phyloP scores from a whole-genome alignment of 345 rosid species.

The Brassica nigra region DNA sequence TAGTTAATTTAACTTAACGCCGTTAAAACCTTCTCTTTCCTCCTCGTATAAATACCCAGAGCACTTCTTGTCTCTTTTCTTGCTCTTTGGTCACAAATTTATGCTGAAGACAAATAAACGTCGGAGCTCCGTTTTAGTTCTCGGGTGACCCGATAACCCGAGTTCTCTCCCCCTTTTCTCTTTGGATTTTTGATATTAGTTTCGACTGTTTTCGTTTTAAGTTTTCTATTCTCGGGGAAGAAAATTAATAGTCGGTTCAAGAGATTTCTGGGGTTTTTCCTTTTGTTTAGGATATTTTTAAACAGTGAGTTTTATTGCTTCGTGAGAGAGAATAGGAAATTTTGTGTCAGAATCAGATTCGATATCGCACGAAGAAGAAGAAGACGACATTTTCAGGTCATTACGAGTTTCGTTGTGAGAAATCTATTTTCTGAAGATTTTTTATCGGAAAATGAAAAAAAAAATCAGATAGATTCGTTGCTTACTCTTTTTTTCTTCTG shows the following conservation, averaged over 20 bases:
- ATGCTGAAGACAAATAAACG: background rate
- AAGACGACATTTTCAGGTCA: conserved; percentile 23
- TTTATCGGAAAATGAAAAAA: conserved; percentile 21
- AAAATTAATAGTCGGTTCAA: background rate
- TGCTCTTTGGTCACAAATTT: conserved; percentile 12
- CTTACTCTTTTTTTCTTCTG: conserved; percentile 3
- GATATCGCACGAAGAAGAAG: background rate
- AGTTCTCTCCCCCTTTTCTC: conserved; percentile 14
- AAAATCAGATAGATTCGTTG: conserved; percentile 13
- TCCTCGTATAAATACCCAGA: conserved; percentile 47
- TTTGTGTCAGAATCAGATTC: background rate
- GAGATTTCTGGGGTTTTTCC: background rate
- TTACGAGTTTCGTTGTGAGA: conserved; percentile 6
- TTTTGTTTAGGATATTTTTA: background rate
- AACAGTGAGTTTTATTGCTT: background rate
- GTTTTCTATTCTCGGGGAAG: background rate
- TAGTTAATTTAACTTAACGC: conserved; percentile 28
- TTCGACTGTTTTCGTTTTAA: background rate
- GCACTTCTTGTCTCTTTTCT: conserved; percentile 37
- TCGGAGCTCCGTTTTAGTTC: conserved; percentile 43
- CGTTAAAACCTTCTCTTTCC: conserved; percentile 37
- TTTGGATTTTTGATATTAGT: background rate
- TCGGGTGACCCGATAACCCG: conserved; percentile 37
- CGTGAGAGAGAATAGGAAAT: background rate
- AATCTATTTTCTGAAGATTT: background rate